phyloP scores from a whole-genome alignment of 192 early-diverging fungal species.

The Linnemannia exigua region DNA sequence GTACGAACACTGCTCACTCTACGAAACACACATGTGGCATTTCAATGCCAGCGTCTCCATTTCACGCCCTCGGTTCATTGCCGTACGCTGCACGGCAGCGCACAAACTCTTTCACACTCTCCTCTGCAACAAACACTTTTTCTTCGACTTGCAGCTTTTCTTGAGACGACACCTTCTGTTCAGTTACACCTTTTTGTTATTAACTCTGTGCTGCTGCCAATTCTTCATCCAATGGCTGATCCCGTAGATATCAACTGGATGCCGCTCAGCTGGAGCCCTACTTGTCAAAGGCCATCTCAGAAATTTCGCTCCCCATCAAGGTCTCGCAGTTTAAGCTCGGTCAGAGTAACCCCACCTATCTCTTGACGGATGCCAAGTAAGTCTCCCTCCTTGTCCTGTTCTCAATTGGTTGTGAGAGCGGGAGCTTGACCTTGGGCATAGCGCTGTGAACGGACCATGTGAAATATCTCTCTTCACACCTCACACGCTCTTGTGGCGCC shows the following conservation, averaged over 20 bases:
- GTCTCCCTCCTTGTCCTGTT: constrained; percentile 15
- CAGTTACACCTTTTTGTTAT: background rate
- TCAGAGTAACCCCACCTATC: constrained; percentile 96
- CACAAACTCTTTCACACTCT: background rate
- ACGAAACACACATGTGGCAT: too few relatives aligned
- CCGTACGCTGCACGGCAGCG: background rate
- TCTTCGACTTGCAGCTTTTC: too few relatives aligned
- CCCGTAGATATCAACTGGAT: constrained; percentile 70
- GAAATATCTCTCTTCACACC: too few relatives aligned
- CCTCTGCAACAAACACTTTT: background rate
- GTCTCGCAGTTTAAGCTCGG: constrained; percentile 92
- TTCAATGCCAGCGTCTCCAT: background rate
- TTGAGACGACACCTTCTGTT: background rate
- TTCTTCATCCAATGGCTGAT: background rate
- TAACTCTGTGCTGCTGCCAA: background rate
- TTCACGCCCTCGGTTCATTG: background rate
- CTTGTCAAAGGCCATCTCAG: constrained; percentile 65
- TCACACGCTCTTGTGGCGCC: too few relatives aligned
- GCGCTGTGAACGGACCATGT: too few relatives aligned
- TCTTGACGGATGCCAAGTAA: constrained; percentile 81
- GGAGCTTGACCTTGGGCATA: too few relatives aligned
- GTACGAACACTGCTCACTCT: background rate
- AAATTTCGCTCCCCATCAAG: constrained; percentile 72
- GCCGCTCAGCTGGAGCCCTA: constrained; percentile 69
- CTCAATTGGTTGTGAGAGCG: too few relatives aligned